Evolutionary conservation across 116 monocot genomes (phyloP), one percentile per base, ranked within the genome.

Genomic region (Papilionanthe hybrid): DNA sequence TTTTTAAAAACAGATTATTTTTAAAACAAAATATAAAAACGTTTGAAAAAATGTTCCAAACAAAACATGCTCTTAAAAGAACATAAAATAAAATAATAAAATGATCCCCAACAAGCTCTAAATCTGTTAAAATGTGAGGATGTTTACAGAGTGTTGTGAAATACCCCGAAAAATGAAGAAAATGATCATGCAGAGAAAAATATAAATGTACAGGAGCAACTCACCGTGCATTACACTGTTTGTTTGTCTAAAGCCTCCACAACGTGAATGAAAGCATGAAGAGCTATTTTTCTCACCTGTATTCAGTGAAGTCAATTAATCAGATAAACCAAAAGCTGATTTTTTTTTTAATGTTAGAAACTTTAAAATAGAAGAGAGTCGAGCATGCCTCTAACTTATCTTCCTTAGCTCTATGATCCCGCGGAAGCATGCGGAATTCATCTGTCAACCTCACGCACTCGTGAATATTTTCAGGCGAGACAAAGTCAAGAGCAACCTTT

Each of bases 201-300:
- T 71, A 41, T 71, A 41, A 71, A 37, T 29, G 53, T 15, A 53
- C 15, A 53, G 0, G 65, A 63, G 32, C 9, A 83, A 68, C 83
- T 79, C 48, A 83, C 83, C 65, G 11, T 79, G 63, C 1, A 25
- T 67, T 50, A n/a, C 37, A 27, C 0, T 83, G 32, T 23, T 13
- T 12, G 20, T 43, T 53, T 19, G n/a, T 83, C 4, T 77, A 84
- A 50, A 69, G 55, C 43, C 48, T 80, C n/a, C 55, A 84, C 66
- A 44, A 80, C 84, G 32, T 80, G 66, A 47, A 50, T 76, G 53
- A 84, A 48, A 12, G 84, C 76, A 77, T 84, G 80, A 11, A 84
- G 86, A 74, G 84, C 89, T 47, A 89, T 86, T 84, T 86, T 89
- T 79, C 80, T 89, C 28, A 89, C 82, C 89, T 89, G 67, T 1